Base-by-base conservation (phyloP, 2,329 filamentous ascomycete species). In the Venturia aucupariae region DNA sequence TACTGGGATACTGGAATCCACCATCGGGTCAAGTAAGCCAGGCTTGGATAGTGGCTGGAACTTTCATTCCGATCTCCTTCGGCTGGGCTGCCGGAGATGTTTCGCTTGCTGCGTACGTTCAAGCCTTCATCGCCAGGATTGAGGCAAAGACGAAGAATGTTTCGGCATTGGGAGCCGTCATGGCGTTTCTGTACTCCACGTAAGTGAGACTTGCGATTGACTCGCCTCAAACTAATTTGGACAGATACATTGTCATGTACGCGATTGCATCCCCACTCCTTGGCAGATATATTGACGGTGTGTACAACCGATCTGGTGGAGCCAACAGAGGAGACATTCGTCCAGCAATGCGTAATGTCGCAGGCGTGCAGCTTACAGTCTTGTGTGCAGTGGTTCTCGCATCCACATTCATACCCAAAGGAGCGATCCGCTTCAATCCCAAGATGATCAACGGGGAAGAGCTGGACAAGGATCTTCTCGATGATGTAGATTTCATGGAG, bases 21-120 rank as follows among this genome's bases (percentile, higher is more conserved):
- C 74, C 74, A 0, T 61, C 67, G 3, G 72, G 72, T 46, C 69
- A 79, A 5, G 78, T 80, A 11, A 68, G 70, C 0, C 75, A 80
- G 66, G 79, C 79, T 4, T 82, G 76, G 79, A 75, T 78, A 19
- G 75, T 77, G 30, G 78, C 75, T 2, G 78, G 75, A 2, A 78
- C 78, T 0, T 79, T 81, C 65, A 70, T 80, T 27, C 79, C 79
- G 2, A 74, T 80, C 61, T 77, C 75, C 2, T 80, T 81, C 61
- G 79, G 79, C 24, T 82, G 80, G 80, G 80, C 80, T 0, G 80
- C 80, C 4, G 79, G 80, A 17, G 80, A 82, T 63, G 79, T 82
- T 17, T 80, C 78, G 4, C 75, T 82, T 0, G 77, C 78, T 0
- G 80, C 80, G 1, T 82, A 81, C 68, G 80, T 82, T 60, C 80